A percentile compares a stretch with the other conserved stretches of the same genome.
Evolutionary conservation across 768 basidiomycete genomes (phyloP).

Genomic region (Cytidiella melzeri): DNA sequence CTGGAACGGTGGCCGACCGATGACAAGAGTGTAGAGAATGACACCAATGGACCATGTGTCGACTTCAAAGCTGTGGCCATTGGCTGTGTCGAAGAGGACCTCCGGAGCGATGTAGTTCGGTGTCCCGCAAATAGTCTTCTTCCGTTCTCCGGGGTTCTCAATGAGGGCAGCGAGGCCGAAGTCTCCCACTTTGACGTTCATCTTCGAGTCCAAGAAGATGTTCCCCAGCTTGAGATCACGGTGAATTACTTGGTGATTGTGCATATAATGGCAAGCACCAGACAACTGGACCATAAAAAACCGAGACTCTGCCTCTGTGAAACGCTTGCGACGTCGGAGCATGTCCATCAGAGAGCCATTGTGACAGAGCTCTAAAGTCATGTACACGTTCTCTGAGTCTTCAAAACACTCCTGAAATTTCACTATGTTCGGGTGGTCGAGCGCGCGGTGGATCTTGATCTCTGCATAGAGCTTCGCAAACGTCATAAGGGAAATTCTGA

Average conservation of each 20-base stretch:
- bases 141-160: conserved; percentile 92
- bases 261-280: conserved; percentile 97
- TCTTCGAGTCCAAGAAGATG: conserved; percentile 82
- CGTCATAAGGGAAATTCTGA: not conserved
- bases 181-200: conserved; percentile 97
- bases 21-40: conserved; percentile 89
- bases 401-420: conserved; percentile 92
- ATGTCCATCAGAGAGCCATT: conserved; percentile 90
- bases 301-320: conserved; percentile 88
- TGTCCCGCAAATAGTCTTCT: conserved; percentile 99
- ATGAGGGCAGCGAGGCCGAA: conserved; percentile 96
- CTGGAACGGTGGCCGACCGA: conserved; percentile 97
- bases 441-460: conserved; percentile 93
- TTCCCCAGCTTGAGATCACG: conserved; percentile 97
- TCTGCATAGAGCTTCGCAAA: conserved; percentile 83
- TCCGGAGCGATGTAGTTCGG: conserved; percentile 99
- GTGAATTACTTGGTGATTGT: conserved; percentile 93
- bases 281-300: conserved; percentile 93
- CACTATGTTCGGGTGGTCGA: conserved; percentile 91
- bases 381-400: conserved; percentile 93
- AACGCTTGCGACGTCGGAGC: conserved; percentile 77
- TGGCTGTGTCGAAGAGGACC: conserved; percentile 91
- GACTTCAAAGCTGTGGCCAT: conserved; percentile 97
- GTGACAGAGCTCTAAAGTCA: conserved; percentile 90
- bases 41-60: conserved; percentile 98